Evolutionary conservation across 345 rosid species (phyloP), one percentile per base, ranked within the genome.

Genomic region (Balakata baccata): DNA sequence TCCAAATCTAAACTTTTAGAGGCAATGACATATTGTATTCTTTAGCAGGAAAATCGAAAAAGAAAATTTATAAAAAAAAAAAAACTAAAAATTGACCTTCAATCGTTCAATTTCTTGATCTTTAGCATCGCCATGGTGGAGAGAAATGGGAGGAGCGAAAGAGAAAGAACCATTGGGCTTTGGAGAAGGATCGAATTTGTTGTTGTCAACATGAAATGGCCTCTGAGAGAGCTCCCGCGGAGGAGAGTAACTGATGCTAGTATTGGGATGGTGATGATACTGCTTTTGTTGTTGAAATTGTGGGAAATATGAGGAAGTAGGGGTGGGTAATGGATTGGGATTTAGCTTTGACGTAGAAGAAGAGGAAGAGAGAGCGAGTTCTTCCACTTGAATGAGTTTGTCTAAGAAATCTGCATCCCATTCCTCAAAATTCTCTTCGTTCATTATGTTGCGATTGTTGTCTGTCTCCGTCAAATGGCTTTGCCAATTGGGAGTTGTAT

Each of bases 181-280:
- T 2, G 62, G 7, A 2, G 47, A 4, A 70, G 53, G 17, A 23
- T 11, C 29, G 4, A 37, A 0, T 11, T 29, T 58, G 20, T 17
- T 77, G 38, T 49, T 62, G 67, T 5, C 49, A 50, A 58, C 66
- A 22, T 46, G 68, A 25, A 74, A 4, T 10, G 79, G 69, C 76
- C 89, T 76, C 68, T 90, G 98, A 38, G 94, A 87, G 74, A 94
- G 89, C 75, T 75, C 81, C 56, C 96, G 86, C 8, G 98, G 98
- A 53, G 98, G 98, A 58, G 98, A 94, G 80, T 82, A 84, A 82
- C 82, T 82, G 46, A 75, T 1, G 64, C 61, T 50, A 77, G 66
- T 75, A 59, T 37, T 74, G 7, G 0, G 7, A 43, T 9, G 46
- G 8, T 0, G 5, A 11, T 29, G 64, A 22, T 53, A 45, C 10